Evolutionary conservation across 1,284 basidiomycete genomes (phyloP).

Genomic region (Acaromyces ingoldii): DNA sequence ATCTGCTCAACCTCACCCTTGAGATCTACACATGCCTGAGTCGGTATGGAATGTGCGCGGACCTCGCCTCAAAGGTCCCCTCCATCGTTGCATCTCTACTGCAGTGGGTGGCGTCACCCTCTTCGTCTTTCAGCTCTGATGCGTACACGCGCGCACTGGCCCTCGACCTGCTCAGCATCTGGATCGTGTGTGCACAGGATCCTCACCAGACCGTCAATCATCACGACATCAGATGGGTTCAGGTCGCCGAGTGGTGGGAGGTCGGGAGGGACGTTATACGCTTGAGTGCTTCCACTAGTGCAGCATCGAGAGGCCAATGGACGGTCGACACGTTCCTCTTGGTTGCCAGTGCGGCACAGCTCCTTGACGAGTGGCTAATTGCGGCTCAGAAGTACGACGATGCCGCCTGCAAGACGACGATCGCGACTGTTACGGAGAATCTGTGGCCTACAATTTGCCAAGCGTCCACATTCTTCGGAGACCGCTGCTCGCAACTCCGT

Average conservation of each 20-base stretch:
- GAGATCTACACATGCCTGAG: slow-evolving; percentile 65
- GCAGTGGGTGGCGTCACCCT: not conserved
- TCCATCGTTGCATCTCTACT: slow-evolving; percentile 7
- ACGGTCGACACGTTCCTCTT: not conserved
- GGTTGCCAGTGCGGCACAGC: not conserved
- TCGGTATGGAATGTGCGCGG: slow-evolving; percentile 70
- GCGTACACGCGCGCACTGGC: slow-evolving; percentile 27
- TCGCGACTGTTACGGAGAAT: no score
- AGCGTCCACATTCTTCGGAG: no score
- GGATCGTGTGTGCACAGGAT: slow-evolving; percentile 77
- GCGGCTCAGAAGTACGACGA: not conserved
- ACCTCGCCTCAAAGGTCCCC: slow-evolving; percentile 56
- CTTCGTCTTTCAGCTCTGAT: not conserved
- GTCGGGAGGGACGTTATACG: not conserved
- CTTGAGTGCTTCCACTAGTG: not conserved
- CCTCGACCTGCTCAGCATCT: slow-evolving; percentile 60
- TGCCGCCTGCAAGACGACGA: no score
- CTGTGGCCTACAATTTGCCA: no score
- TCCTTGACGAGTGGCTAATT: not conserved
- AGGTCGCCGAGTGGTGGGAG: slow-evolving; percentile 66
- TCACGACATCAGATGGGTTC: slow-evolving; percentile 86
- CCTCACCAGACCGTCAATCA: slow-evolving; percentile 78
- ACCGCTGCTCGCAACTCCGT: no score
- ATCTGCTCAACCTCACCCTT: slow-evolving; percentile 62
- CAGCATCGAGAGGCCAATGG: not conserved